phyloP scores from a whole-genome alignment of 2,329 filamentous ascomycete species.

The Pseudogymnoascus sp. region DNA sequence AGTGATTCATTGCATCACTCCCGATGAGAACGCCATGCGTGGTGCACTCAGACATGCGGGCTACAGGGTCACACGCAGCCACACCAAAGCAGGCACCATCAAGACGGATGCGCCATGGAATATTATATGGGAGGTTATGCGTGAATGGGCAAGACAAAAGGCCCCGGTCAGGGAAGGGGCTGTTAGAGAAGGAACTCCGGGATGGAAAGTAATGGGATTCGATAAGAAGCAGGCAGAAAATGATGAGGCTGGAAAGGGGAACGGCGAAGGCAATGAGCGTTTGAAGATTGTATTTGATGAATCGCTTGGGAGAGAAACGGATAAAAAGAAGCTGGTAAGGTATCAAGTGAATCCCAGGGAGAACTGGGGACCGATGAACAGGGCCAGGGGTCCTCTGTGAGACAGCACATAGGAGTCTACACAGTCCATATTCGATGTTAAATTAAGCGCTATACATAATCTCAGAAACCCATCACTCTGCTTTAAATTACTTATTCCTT shows the following conservation, averaged over 20 bases:
- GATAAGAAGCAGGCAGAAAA: constrained; percentile 18
- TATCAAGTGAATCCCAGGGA: constrained; percentile 86
- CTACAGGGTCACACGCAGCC: constrained; percentile 75
- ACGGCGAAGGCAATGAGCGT: constrained; percentile 22
- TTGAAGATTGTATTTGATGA: constrained; percentile 67
- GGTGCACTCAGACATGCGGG: constrained; percentile 76
- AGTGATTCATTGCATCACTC: constrained; percentile 69
- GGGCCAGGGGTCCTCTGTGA: constrained; percentile 21
- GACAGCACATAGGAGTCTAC: not conserved
- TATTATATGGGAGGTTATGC: constrained; percentile 86
- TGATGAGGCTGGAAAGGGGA: constrained; percentile 18
- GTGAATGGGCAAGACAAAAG: constrained; percentile 80
- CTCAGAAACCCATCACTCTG: not conserved
- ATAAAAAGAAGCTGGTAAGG: constrained; percentile 62
- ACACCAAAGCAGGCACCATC: constrained; percentile 81
- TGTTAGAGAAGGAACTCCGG: constrained; percentile 61
- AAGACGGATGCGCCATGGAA: constrained; percentile 91
- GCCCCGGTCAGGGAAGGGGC: constrained; percentile 66
- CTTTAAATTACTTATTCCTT: not conserved
- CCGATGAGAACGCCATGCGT: constrained; percentile 68
- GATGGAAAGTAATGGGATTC: constrained; percentile 57
- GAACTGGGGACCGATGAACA: constrained; percentile 73
- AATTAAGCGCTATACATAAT: not conserved
- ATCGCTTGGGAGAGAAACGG: constrained; percentile 59
- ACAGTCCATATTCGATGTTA: not conserved